Evolutionary conservation across 2,329 filamentous ascomycete genomes (phyloP).

Genomic region (Fusarium mexicanum): DNA sequence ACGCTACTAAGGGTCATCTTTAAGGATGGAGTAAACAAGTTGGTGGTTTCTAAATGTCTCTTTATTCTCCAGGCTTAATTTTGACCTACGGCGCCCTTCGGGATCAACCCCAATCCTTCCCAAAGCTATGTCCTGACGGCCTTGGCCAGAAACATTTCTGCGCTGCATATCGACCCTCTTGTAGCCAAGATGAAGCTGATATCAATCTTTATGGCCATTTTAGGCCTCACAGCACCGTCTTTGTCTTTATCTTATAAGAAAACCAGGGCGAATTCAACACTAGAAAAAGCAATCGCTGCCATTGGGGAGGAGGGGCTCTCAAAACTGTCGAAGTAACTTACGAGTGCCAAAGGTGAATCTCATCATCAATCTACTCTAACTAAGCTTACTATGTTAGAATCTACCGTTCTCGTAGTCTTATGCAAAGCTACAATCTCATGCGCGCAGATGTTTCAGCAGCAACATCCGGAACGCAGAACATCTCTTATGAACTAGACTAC

Average conservation of each 20-base stretch:
- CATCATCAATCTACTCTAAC: rapidly evolving
- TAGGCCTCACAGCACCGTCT: rapidly evolving
- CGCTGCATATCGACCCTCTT: not conserved
- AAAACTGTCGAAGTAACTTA: not conserved
- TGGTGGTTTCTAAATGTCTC: rapidly evolving
- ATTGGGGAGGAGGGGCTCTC: not conserved
- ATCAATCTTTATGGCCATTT: rapidly evolving
- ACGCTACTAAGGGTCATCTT: not conserved
- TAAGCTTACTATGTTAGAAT: not conserved
- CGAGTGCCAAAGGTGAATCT: not conserved
- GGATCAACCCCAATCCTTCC: not conserved
- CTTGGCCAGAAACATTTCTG: not conserved
- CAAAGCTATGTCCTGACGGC: not conserved
- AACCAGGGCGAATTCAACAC: rapidly evolving
- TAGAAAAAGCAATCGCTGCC: not conserved
- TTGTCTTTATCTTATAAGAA: no score
- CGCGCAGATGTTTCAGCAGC: slow-evolving; percentile 9
- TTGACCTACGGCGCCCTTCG: rapidly evolving
- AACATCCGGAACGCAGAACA: slow-evolving; percentile 15
- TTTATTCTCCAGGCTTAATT: rapidly evolving
- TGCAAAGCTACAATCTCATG: slow-evolving; percentile 26
- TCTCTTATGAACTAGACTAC: slow-evolving; percentile 7
- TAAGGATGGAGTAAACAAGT: not conserved
- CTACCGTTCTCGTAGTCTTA: slow-evolving; percentile 21
- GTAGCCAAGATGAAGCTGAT: rapidly evolving